phyloP scores from a whole-genome alignment of 1,284 basidiomycete species.

The Leucoagaricus sp. region DNA sequence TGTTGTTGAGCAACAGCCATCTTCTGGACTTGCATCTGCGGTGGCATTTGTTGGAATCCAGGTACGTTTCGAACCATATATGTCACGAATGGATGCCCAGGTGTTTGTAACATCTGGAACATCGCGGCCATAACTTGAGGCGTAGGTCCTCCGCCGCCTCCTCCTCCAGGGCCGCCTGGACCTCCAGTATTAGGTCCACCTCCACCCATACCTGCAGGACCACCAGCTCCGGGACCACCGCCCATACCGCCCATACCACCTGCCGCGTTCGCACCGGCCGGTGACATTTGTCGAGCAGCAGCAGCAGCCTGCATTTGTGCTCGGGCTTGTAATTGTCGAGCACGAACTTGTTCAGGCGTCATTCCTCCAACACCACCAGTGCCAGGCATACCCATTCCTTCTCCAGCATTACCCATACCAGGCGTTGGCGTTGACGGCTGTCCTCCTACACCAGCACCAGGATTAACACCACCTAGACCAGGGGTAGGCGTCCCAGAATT shows the following conservation, averaged over 20 bases:
- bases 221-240: slow-evolving; percentile 18
- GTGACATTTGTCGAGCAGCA: slow-evolving; percentile 43
- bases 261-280: slow-evolving; percentile 28
- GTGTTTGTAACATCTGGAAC: slow-evolving; percentile 52
- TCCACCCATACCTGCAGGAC: slow-evolving; percentile 12
- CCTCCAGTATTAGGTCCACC: slow-evolving; percentile 17
- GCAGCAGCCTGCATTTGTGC: slow-evolving; percentile 19
- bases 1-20: slow-evolving; percentile 47
- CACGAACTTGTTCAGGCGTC: slow-evolving; percentile 22
- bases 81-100: slow-evolving; percentile 56
- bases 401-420: slow-evolving; percentile 15
- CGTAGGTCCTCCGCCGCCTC: slow-evolving; percentile 1
- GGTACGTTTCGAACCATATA: slow-evolving; percentile 54
- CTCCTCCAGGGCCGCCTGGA: slow-evolving; percentile 16
- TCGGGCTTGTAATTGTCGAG: slow-evolving; percentile 24
- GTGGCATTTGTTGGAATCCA: slow-evolving; percentile 51
- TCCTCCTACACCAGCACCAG: slow-evolving; percentile 9
- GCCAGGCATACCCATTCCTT: slow-evolving; percentile 17
- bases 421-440: neutral
- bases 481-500: slow-evolving; percentile 10
- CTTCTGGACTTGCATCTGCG: slow-evolving; percentile 58
- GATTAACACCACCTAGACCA: neutral
- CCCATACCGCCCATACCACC: slow-evolving; percentile 11
- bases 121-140: slow-evolving; percentile 15
- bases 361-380: slow-evolving; percentile 10